Percentiles rank a stretch among this genome's conserved stretches.
phyloP scores from a whole-genome alignment of 2,329 filamentous ascomycete genomes.

The Phaeosphaeriaceae sp. region DNA sequence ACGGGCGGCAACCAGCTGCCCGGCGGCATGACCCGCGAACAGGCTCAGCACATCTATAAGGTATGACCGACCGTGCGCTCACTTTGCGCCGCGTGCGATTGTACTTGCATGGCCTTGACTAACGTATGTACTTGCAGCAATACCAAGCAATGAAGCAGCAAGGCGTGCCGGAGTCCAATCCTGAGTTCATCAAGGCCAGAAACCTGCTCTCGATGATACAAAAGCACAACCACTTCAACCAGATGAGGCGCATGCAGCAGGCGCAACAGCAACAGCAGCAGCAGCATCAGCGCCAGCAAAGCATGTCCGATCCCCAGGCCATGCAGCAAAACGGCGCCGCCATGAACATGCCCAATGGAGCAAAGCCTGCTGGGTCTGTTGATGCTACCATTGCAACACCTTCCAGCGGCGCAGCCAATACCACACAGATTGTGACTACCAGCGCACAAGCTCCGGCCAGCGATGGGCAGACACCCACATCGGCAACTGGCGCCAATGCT shows the following conservation, averaged over 20 bases:
- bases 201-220: slow-evolving; percentile 78
- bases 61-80: slow-evolving; percentile 56
- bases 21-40: slow-evolving; percentile 75
- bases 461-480: slow-evolving; percentile 49
- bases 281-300: slow-evolving; percentile 64
- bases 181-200: slow-evolving; percentile 84
- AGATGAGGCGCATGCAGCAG: slow-evolving; percentile 58
- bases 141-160: slow-evolving; percentile 87
- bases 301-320: slow-evolving; percentile 56
- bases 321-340: slow-evolving; percentile 60
- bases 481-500: slow-evolving; percentile 30
- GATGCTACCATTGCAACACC: slow-evolving; percentile 34
- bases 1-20: slow-evolving; percentile 71
- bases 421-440: slow-evolving; percentile 33
- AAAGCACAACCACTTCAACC: slow-evolving; percentile 62
- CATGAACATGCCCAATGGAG: slow-evolving; percentile 55
- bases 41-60: slow-evolving; percentile 76
- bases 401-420: slow-evolving; percentile 31
- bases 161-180: slow-evolving; percentile 81
- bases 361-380: slow-evolving; percentile 38
- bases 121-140: slow-evolving; percentile 68
- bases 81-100: slow-evolving; percentile 10
- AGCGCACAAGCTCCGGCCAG: slow-evolving; percentile 40
- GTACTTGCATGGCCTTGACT: slow-evolving; percentile 6
- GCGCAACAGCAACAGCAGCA: background rate